Evolutionary conservation across 805 yeast genomes (phyloP), one percentile per base, ranked within the genome.

Genomic region (Teunomyces barrocoloradensis): DNA sequence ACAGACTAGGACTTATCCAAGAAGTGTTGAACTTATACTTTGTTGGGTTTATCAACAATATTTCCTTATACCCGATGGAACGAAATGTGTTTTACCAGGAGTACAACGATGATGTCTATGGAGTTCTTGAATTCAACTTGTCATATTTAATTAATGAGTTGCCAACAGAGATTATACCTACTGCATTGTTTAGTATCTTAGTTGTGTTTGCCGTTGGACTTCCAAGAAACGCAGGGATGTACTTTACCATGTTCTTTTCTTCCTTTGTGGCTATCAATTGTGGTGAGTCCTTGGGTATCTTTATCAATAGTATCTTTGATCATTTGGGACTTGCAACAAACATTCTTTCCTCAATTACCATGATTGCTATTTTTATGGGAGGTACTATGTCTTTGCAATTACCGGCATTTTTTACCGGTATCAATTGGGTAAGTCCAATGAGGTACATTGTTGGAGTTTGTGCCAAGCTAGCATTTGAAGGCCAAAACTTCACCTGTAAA

Each of bases 381-480:
- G 66, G 66, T 3, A 62, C 66, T 21, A 62, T 62, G 66, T 60
- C 65, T 20, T 52, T 62, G 44, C 61, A 61, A 17, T 58, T 61
- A 64, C 65, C 65, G 3, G 42, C 41, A 12, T 59, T 62, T 21
- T 60, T 61, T 49, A 45, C 47, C 36, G 65, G 58, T 3, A 49
- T 57, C 53, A 62, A 62, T 47, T 62, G 54, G 47, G 43, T 62
- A 17, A 58, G 53, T 42, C 65, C 65, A 1, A 43, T 56, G 48
- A 62, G 59, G 47, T 60, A 57, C 37, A 58, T 57, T n/a, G 63
- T 59, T 27, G 60, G 56, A 6, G 49, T 63, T 5, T 51, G 57
- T 42, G 58, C 56, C 33, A 59, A 53, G 36, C 42, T 60, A 50
- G 59, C 56, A 3, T 58, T 63, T 36, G 5, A 44, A 29, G 58